Conservation (phyloP, 2,329 filamentous ascomycete genomes). For the Xylaria sp. region DNA sequence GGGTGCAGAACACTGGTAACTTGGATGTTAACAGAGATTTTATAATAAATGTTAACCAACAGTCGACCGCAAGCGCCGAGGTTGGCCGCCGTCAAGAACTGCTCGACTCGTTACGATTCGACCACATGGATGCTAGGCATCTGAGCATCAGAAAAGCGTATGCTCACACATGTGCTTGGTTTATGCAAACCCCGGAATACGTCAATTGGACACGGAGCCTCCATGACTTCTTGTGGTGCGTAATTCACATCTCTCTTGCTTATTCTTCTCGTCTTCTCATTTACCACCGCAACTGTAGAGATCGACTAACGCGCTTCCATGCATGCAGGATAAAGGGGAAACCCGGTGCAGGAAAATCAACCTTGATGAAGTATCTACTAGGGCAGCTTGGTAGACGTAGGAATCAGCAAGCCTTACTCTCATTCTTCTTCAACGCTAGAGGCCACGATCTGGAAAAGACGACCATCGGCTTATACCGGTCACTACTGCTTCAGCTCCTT, state of each 20-base stretch:
- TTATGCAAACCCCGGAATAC: conserved; percentile 46
- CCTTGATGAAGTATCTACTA: conserved; percentile 54
- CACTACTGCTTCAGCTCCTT: conserved; percentile 60
- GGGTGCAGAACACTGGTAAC: conserved; percentile 18
- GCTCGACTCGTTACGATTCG: conserved; percentile 38
- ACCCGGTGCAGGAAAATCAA: conserved; percentile 57
- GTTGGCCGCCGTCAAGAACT: background rate
- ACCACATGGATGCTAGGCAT: conserved; percentile 41
- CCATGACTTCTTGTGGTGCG: conserved; percentile 49
- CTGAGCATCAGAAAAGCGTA: conserved; percentile 39
- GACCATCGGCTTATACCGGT: conserved; percentile 60
- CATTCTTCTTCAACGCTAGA: conserved; percentile 63
- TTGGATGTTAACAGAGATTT: conserved; percentile 1
- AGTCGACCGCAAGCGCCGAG: background rate
- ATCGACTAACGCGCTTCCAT: background rate
- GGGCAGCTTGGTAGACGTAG: conserved; percentile 31
- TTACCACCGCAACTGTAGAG: background rate
- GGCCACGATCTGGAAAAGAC: conserved; percentile 58
- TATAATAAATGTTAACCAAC: background rate
- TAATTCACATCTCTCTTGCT: background rate
- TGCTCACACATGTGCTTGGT: conserved; percentile 43
- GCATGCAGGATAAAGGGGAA: conserved; percentile 55
- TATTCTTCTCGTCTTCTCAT: background rate
- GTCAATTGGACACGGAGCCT: conserved; percentile 48
- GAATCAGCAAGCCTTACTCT: conserved; percentile 33